Base-by-base conservation (phyloP, 495 filamentous ascomycete genomes). In the Penicillium paxilli region DNA sequence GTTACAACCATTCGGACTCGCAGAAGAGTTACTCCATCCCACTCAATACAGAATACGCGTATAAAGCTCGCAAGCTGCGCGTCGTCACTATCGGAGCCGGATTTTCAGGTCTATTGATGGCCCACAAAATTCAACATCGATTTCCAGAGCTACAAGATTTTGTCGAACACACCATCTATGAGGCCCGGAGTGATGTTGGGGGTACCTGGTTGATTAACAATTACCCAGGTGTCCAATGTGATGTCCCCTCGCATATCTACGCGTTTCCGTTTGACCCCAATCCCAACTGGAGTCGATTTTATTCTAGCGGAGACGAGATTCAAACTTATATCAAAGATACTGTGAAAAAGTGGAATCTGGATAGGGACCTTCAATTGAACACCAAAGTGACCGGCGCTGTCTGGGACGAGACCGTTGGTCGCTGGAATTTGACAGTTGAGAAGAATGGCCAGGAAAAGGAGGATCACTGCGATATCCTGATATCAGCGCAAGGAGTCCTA, bases 171-270 rank as follows among this genome's bases (percentile, higher is more conserved):
- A 77, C 75, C 30, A 72, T 81, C n/a, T 73, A 75, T 49, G 81
- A 84, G 52, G 70, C 69, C 19, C 75, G 74, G 8, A 65, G 62
- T 30, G 76, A 73, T 14, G 60, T 81, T 21, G 73, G 77, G 23
- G 78, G 79, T 7, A 78, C 74, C 8, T 82, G 79, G 77, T 60
- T 71, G n/a, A 73, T 75, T 24, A 81, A 83, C 52, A 67, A 58
- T 10, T 83, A 83, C 54, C 81, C 81, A 0, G 81, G 81, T 10
- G 75, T 79, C 9, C 60, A 68, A 28, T 82, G 77, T 52, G 85
- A 87, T 64, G 79, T 85, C n/a, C 83, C 83, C 3, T 72, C 85
- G 0, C 83, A 69, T 44, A 58, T 46, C n/a, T 80, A 80, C 49
- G 56, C 59, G 8, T 78, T 71, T 44, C 79, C 80, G 19, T 88